Evolutionary conservation across 495 filamentous ascomycete genomes (phyloP).

Genomic region (Xylaria telfairii): DNA sequence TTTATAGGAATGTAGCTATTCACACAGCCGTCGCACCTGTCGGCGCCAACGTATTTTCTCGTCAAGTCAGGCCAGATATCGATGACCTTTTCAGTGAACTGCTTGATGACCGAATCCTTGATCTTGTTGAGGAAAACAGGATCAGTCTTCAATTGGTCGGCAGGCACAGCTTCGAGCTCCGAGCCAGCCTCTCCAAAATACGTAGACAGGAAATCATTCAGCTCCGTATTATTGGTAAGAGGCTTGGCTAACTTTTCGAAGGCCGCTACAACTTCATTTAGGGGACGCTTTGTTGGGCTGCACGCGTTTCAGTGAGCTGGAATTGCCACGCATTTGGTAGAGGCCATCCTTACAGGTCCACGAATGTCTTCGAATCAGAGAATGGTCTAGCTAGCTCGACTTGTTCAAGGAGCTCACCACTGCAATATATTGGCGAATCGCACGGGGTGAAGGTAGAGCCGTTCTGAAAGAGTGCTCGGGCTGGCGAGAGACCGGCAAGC

Average conservation of each 20-base stretch:
- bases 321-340: not conserved
- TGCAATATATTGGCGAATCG: slow-evolving; percentile 57
- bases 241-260: slow-evolving; percentile 51
- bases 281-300: slow-evolving; percentile 53
- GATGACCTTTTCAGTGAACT: slow-evolving; percentile 56
- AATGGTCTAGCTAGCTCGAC: slow-evolving; percentile 57
- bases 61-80: slow-evolving; percentile 60
- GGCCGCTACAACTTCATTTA: slow-evolving; percentile 52
- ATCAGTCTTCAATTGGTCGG: slow-evolving; percentile 45
- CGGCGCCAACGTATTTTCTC: slow-evolving; percentile 47
- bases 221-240: slow-evolving; percentile 54
- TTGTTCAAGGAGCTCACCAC: slow-evolving; percentile 53
- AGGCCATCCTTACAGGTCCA: slow-evolving; percentile 54
- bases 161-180: slow-evolving; percentile 53
- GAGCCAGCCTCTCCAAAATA: slow-evolving; percentile 56
- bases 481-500: slow-evolving; percentile 23
- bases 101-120: slow-evolving; percentile 49
- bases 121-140: slow-evolving; percentile 51
- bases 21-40: slow-evolving; percentile 51
- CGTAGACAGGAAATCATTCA: slow-evolving; percentile 49
- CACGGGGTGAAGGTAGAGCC: slow-evolving; percentile 54
- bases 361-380: slow-evolving; percentile 58
- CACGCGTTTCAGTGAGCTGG: slow-evolving; percentile 18
- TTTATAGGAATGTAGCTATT: slow-evolving; percentile 59
- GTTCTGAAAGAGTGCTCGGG: slow-evolving; percentile 49